Evolutionary conservation across 2,329 filamentous ascomycete genomes (phyloP).

Genomic region (Penicillium sp.): DNA sequence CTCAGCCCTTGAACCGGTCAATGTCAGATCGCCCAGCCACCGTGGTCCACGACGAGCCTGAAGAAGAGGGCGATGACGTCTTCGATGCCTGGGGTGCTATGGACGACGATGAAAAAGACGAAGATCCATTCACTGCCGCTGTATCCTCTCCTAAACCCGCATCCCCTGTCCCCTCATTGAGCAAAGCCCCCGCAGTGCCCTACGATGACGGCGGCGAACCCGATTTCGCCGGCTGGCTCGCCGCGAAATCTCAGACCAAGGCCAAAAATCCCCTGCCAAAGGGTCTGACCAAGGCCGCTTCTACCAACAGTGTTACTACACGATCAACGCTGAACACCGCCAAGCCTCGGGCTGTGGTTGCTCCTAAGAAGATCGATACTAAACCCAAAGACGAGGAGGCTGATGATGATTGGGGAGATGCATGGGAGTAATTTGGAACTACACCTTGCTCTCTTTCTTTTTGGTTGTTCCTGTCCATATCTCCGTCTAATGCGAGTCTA

Average conservation of each 20-base stretch:
- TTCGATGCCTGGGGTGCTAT: conserved; percentile 74
- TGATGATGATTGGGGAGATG: conserved; percentile 53
- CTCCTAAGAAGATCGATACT: conserved; percentile 67
- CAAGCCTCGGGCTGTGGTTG: conserved; percentile 51
- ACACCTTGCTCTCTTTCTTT: not conserved
- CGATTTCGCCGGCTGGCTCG: conserved; percentile 94
- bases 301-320: conserved; percentile 35
- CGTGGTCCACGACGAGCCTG: conserved; percentile 43
- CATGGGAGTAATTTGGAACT: conserved; percentile 44
- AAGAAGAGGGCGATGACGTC: conserved; percentile 60
- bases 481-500: not conserved
- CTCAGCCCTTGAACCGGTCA: conserved; percentile 36
- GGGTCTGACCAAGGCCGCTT: conserved; percentile 66
- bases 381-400: conserved; percentile 53
- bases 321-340: conserved; percentile 41
- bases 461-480: not conserved
- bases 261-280: conserved; percentile 74
- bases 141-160: conserved; percentile 27
- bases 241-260: conserved; percentile 78
- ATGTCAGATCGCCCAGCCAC: conserved; percentile 43
- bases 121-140: conserved; percentile 41
- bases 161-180: conserved; percentile 30
- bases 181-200: conserved; percentile 47
- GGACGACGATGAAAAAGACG: conserved; percentile 54
- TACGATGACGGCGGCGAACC: conserved; percentile 86